Evolutionary conservation across 345 rosid genomes (phyloP).

Genomic region (Eutrema japonicum): DNA sequence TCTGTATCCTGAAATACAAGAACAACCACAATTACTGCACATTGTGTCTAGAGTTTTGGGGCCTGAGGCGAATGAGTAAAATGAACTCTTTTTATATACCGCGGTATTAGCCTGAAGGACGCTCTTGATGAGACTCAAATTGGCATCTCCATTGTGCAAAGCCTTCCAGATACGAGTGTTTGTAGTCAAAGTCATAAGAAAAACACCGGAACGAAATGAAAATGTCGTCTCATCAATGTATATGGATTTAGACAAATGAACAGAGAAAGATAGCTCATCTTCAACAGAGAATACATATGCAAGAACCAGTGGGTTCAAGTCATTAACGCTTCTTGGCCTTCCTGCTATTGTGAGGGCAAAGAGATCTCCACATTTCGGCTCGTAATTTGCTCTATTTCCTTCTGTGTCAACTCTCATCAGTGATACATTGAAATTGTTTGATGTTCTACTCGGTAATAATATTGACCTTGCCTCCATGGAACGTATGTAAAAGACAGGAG

Average conservation of each 20-base stretch:
- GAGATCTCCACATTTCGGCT: slow-evolving; percentile 49
- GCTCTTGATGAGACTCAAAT: slow-evolving; percentile 37
- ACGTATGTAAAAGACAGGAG: slow-evolving; percentile 25
- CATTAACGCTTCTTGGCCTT: slow-evolving; percentile 35
- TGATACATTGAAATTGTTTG: slow-evolving; percentile 24
- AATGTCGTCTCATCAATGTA: slow-evolving; percentile 5
- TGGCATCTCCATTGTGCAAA: slow-evolving; percentile 19
- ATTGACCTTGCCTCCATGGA: neutral
- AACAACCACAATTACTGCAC: neutral
- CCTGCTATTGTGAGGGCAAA: slow-evolving; percentile 40
- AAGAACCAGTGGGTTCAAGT: slow-evolving; percentile 41
- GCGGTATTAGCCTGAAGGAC: neutral
- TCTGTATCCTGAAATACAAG: slow-evolving; percentile 33
- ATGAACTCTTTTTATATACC: too few species aligned
- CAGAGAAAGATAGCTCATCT: slow-evolving; percentile 1
- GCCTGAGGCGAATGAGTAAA: too few species aligned
- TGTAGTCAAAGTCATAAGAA: slow-evolving; percentile 42
- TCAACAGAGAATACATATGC: slow-evolving; percentile 38
- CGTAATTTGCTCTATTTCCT: neutral
- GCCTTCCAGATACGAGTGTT: slow-evolving; percentile 51
- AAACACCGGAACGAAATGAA: slow-evolving; percentile 36
- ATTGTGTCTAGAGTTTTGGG: neutral
- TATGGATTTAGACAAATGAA: slow-evolving; percentile 41
- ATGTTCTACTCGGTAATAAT: neutral
- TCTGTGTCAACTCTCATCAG: neutral